Evolutionary conservation across 371 early-diverging fungal genomes (phyloP), one percentile per base, ranked within the genome.

Genomic region (Mortierella sp.): DNA sequence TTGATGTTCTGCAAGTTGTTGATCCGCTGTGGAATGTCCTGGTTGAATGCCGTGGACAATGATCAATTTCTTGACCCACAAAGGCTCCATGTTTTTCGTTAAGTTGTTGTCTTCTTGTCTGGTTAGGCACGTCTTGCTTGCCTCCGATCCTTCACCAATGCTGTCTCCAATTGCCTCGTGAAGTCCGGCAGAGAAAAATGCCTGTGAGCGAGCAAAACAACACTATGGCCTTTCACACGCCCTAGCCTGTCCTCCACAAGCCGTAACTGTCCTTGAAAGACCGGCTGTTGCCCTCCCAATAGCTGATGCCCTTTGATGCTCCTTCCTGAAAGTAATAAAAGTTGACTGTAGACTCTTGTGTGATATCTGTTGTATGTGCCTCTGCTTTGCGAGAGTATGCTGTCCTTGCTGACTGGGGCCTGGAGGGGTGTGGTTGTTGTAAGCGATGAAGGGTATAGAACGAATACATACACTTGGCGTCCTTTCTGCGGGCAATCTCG

Each of bases 401-500:
- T 50, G 14, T 50, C 50, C 50, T 50, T 50, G 50, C 50, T 50
- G 50, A 14, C 50, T 3, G 2, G 42, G 42, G 42, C 42, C 42
- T 14, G 31, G 60, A 19, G 2, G 63, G 34, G 19, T 19, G 19
- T 31, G 55, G 55, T 16, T 55, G 63, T 34, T 63, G 63, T 63
- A 31, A 14, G 50, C 34, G 63, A 63, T 63, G 63, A 63, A 31
- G 16, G 34, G 58, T 57, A 31, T 3, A 63, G 21, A 34, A 24
- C 6, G 55, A 63, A 68, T 72, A 91, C 92, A 84, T 92, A 95
- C 96, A 94, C 90, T 94, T 92, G 92, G 98, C 98, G 91, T 98
- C 99, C 95, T 97, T 98, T 91, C 99, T 94, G 90, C 97, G 94
- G 89, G 97, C 96, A 88, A 97, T 96, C 89, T 96, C 94, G 88